Evolutionary conservation across 352 stramenopile species (phyloP).

Genomic region (Pythium pyrilobum): DNA sequence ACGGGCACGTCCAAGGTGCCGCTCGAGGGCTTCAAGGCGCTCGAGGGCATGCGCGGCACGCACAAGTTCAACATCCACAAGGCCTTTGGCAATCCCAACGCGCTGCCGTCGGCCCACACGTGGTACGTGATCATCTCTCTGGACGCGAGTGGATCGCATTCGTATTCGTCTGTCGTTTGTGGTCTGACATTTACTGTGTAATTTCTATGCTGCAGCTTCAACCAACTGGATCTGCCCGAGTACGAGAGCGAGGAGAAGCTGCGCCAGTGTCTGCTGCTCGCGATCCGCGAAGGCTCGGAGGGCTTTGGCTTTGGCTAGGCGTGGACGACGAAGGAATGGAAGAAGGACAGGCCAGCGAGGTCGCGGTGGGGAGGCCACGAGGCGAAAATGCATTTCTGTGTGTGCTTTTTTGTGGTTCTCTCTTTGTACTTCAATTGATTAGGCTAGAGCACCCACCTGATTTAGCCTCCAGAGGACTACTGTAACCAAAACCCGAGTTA

Average conservation of each 20-base stretch:
- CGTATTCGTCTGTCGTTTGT: neutral
- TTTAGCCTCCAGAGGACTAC: too few species aligned
- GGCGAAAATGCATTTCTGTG: too few species aligned
- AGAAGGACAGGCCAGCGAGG: too few species aligned
- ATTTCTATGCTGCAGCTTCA: conserved; percentile 86
- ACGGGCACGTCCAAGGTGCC: conserved; percentile 93
- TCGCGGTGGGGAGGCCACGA: too few species aligned
- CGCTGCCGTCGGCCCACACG: conserved; percentile 94
- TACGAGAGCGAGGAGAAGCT: conserved; percentile 98
- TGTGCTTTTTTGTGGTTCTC: too few species aligned
- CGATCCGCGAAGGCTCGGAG: conserved; percentile 97
- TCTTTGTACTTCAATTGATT: too few species aligned
- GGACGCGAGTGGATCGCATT: neutral
- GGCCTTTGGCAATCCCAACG: conserved; percentile 87
- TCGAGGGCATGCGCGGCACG: conserved; percentile 98
- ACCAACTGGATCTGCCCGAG: conserved; percentile 97
- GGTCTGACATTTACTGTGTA: conserved; percentile 1
- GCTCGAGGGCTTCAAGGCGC: conserved; percentile 96
- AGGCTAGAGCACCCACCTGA: too few species aligned
- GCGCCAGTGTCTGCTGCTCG: conserved; percentile 95
- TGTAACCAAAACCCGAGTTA: too few species aligned
- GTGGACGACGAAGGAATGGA: too few species aligned
- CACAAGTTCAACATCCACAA: conserved; percentile 99
- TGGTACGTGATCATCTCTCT: conserved; percentile 62
- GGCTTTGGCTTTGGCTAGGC: conserved; percentile 99